Evolutionary conservation across 1,284 basidiomycete species (phyloP), one percentile per base, ranked within the genome.

Genomic region (Vanrija pseudolonga): DNA sequence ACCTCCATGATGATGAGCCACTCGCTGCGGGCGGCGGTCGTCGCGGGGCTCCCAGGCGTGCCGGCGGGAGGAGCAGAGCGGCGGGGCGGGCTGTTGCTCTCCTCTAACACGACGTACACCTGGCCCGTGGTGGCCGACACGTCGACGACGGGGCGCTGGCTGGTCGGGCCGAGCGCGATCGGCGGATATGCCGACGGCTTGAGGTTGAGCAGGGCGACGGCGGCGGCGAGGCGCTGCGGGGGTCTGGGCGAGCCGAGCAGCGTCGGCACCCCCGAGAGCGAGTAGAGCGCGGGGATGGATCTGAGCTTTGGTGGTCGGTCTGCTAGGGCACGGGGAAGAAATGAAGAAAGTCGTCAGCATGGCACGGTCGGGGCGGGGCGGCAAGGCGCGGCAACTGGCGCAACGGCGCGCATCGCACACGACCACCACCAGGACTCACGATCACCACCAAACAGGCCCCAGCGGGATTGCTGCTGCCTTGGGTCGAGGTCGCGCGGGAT

Each of bases 1-100:
- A 69, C 63, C 45, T 69, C 66, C 46, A 74, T 51, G 17, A 68
- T 49, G 15, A 71, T 53, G 38, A 74, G 50, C 61, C 67, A 74
- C 32, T 74, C 71, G 37, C 55, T 64, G 41, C 69, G 65, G 4
- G 47, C 32, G 9, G 32, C 9, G n/a, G n/a, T n/a, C 12, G 32
- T 9, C 12, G 32, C 32, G 32, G 32, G 32, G 32, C 32, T 32
- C 12, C 9, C 8, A 4, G 32, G 32, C 37, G 32, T 17, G 20
- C 26, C 45, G 38, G 19, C 41, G 19, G 49, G 55, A 8, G 47
- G 39, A 32, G 26, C 47, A 26, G 26, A 8, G 36, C 50, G 6
- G n/a, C 45, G 51, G 17, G 24, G 40, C 15, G 58, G 45, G 23
- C 55, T 48, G 32, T 12, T 32, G 32, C 32, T 12, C 4, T 53